Conservation (phyloP, 176 grass and related monocot species). For the Oryza meridionalis region DNA sequence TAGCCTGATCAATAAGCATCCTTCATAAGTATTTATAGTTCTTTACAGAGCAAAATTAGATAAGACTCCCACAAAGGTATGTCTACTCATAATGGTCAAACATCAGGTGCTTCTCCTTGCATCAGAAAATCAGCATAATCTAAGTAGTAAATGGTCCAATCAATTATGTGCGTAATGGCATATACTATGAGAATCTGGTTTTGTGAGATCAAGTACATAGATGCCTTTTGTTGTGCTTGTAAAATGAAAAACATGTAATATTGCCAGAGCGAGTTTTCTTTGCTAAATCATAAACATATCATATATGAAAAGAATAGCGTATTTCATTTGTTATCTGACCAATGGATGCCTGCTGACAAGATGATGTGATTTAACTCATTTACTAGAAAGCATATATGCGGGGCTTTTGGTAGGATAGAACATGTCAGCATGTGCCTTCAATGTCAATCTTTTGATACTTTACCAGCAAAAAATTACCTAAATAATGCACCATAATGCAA, state of each 20-base stretch:
- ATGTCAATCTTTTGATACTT: neutral
- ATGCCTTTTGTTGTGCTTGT: neutral
- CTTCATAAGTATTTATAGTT: neutral
- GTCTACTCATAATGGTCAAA: neutral
- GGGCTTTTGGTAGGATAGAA: neutral
- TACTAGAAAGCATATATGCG: neutral
- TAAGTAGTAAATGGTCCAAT: too few relatives aligned
- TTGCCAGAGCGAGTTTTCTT: neutral
- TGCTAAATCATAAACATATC: neutral
- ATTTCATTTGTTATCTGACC: neutral
- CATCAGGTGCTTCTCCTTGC: too few relatives aligned
- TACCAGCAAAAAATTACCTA: neutral
- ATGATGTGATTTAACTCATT: neutral
- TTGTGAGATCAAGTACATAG: too few relatives aligned
- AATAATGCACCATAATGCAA: neutral
- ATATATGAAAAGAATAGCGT: neutral
- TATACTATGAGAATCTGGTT: too few relatives aligned
- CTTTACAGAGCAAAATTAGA: neutral
- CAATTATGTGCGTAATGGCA: too few relatives aligned
- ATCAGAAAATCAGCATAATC: too few relatives aligned
- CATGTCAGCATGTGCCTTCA: neutral
- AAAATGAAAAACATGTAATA: neutral
- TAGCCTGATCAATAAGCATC: conserved; percentile 32
- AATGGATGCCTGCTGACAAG: neutral
- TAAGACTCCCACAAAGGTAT: neutral